Percentiles rank a stretch among this genome's conserved stretches.
These are phyloP conservation scores for Exophiala lecanii-corni DNA, from an alignment of 2,329 filamentous ascomycete species.

Conservation along the genomic window DNA sequence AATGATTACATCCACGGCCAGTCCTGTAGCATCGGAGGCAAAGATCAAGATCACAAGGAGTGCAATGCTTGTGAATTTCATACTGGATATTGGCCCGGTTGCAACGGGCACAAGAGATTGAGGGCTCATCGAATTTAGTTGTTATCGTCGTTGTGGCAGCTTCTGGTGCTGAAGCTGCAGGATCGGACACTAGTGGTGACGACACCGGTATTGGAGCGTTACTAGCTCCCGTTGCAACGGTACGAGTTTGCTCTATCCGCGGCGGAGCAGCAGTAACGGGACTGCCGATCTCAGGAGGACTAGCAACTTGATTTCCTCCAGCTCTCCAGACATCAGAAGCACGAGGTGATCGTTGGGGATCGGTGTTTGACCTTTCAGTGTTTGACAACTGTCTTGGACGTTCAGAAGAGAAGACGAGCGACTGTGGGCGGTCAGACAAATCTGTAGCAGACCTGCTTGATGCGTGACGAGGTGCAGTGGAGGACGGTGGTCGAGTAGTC, in stretches of 20 bases:
- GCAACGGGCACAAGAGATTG: slow-evolving; percentile 69
- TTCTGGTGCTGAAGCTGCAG: slow-evolving; percentile 22
- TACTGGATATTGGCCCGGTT: slow-evolving; percentile 71
- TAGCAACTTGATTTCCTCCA: slow-evolving; percentile 11
- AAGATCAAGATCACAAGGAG: slow-evolving; percentile 65
- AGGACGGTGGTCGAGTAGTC: slow-evolving; percentile 36
- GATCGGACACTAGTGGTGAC: slow-evolving; percentile 20
- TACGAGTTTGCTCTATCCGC: slow-evolving; percentile 4
- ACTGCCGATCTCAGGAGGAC: slow-evolving; percentile 11
- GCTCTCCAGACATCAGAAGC: slow-evolving; percentile 21
- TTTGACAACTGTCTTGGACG: slow-evolving; percentile 17
- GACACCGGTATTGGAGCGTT: slow-evolving; percentile 27
- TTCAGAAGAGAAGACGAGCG: slow-evolving; percentile 7
- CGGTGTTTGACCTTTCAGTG: slow-evolving; percentile 21
- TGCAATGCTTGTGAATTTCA: slow-evolving; percentile 79
- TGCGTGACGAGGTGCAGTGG: background rate
- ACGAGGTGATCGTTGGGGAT: slow-evolving; percentile 17
- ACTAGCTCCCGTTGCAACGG: slow-evolving; percentile 14
- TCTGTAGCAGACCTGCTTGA: slow-evolving; percentile 64
- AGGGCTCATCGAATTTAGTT: slow-evolving; percentile 53
- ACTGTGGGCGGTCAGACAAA: slow-evolving; percentile 39
- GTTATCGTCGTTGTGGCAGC: background rate
- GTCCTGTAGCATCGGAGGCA: slow-evolving; percentile 75
- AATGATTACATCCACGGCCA: slow-evolving; percentile 74
- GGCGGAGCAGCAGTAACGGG: slow-evolving; percentile 9